Evolutionary conservation across 108 stramenopile genomes (phyloP), one percentile per base, ranked within the genome.

Genomic region (Chaetoceros muelleri): DNA sequence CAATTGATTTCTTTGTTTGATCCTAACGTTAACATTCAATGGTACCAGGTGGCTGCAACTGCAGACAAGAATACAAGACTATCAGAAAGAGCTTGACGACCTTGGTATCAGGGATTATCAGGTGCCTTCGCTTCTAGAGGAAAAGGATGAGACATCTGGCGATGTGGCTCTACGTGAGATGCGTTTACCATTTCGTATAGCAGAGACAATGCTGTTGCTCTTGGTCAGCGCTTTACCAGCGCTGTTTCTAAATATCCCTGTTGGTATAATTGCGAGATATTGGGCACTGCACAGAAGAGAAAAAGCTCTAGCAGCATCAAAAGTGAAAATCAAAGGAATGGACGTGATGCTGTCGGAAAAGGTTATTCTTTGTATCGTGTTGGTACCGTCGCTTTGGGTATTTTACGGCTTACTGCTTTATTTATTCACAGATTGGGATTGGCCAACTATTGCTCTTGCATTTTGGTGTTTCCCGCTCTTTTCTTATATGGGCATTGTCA

Each of bases 341-440:
- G 97, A 98, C 65, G 97, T 98, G 2, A 80, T 98, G 89, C 72
- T 98, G 46, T 86, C 88, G 34, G 95, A 96, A 62, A 92, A 96
- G 62, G 82, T 98, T 47, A 57, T 94, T 31, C 79, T 95, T 51
- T 98, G 88, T 55, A 95, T 98, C 49, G 86, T 98, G n/a, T 80
- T 90, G 28, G 94, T 98, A 22, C 97, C 97, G 30, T 51, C 75
- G 8, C 74, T 98, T 44, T 98, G 97, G 97, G 17, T 94, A 18
- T 48, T 84, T 26, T 96, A 98, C 61, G 85, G 79, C 2, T 26
- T 93, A 19, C 31, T 87, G 5, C 61, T 96, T 8, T 49, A 59
- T 26, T 53, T 79, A 18, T 80, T 87, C 54, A 93, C 93, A 5
- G 61, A 81, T 47, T 71, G 86, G 48, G 82, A 90, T 56, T 71